phyloP scores from a whole-genome alignment of 2,329 filamentous ascomycete genomes.

The Alternaria sp. region DNA sequence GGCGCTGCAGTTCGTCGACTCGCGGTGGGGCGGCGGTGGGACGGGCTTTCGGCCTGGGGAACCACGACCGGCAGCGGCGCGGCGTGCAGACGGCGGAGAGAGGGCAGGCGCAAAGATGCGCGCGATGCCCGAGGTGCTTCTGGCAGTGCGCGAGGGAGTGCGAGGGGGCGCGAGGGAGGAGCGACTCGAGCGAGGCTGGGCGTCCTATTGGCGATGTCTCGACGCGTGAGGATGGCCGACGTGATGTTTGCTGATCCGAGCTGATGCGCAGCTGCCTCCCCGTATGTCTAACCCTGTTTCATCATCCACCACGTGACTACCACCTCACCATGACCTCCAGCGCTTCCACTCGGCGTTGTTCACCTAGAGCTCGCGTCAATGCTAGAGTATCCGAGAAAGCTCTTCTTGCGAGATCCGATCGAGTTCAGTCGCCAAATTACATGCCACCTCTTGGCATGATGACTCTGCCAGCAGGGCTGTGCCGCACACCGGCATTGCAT shows the following conservation, averaged over 20 bases:
- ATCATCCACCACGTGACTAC: constrained; percentile 11
- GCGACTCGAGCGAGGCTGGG: background rate
- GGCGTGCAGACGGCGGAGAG: constrained; percentile 1
- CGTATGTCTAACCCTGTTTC: constrained; percentile 13
- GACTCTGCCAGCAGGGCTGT: background rate
- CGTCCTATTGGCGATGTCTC: background rate
- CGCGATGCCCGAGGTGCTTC: constrained; percentile 11
- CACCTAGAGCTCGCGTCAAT: background rate
- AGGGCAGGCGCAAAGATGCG: constrained; percentile 24
- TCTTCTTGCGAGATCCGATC: background rate
- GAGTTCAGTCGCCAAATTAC: background rate
- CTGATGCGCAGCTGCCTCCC: constrained; percentile 10
- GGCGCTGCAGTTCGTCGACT: constrained; percentile 12
- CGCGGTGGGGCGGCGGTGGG: constrained; percentile 23
- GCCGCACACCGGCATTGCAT: background rate
- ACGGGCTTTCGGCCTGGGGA: constrained; percentile 19
- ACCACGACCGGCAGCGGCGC: constrained; percentile 14
- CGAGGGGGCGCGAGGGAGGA: background rate
- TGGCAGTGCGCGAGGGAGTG: constrained; percentile 5
- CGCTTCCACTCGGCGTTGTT: background rate
- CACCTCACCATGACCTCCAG: background rate
- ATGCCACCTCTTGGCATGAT: background rate
- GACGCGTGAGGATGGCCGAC: constrained; percentile 15
- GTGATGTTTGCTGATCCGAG: constrained; percentile 22
- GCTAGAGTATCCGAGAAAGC: background rate